Conservation (phyloP, 2,329 filamentous ascomycete genomes). For the Leptographium radiaticola region DNA sequence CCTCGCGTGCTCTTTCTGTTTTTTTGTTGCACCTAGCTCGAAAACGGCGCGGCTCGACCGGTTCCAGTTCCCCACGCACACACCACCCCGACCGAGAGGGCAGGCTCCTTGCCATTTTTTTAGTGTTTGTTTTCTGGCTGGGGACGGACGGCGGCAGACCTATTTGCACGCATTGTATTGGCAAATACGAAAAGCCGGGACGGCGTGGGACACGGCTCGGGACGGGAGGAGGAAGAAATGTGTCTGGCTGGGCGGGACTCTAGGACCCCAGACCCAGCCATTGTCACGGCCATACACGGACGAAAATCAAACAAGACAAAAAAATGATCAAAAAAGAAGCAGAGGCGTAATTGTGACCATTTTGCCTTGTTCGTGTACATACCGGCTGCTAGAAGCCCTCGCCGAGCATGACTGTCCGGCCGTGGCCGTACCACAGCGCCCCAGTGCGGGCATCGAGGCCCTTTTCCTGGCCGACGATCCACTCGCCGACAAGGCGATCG, state of each 20-base stretch:
- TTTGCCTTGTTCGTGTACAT: background rate
- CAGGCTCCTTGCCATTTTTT: background rate
- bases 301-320: conserved; percentile 6
- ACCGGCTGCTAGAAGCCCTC: conserved; percentile 39
- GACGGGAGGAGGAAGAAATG: background rate
- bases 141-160: background rate
- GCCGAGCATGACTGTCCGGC: conserved; percentile 51
- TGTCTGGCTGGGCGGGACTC: background rate
- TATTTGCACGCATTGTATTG: background rate
- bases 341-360: background rate
- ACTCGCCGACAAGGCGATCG: conserved; percentile 47
- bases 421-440: conserved; percentile 76
- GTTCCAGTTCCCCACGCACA: background rate
- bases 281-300: background rate
- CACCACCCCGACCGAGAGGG: background rate
- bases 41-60: conserved; percentile 1
- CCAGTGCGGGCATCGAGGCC: conserved; percentile 68
- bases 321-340: conserved; percentile 4
- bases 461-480: conserved; percentile 76
- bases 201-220: background rate
- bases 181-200: conserved; percentile 1
- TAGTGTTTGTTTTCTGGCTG: background rate
- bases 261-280: background rate
- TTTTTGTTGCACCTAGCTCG: background rate
- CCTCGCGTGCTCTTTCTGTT: background rate